These are phyloP conservation scores for Ganoderma leucocontextum DNA, from an alignment of 1,284 basidiomycete species.

Conservation along the genomic window DNA sequence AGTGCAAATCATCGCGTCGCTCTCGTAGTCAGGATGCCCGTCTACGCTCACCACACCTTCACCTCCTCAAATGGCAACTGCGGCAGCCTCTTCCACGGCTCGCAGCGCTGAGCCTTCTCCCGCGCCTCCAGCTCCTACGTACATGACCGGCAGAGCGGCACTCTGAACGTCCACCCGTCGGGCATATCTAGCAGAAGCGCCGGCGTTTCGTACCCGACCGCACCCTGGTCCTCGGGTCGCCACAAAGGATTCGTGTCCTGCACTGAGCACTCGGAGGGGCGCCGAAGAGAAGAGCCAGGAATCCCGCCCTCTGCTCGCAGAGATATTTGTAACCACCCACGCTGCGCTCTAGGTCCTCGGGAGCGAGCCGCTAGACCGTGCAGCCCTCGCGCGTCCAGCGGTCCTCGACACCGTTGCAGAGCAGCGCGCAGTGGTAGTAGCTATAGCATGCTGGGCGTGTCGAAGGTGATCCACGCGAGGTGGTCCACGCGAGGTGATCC, in stretches of 20 bases:
- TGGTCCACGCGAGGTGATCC: slow-evolving; percentile 9
- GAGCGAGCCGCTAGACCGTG: not conserved
- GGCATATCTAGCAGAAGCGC: not conserved
- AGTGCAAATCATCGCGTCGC: no score
- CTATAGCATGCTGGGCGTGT: slow-evolving; percentile 10
- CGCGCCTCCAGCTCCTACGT: not conserved
- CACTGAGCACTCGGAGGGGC: not conserved
- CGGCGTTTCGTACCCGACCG: not conserved
- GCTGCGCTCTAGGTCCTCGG: not conserved
- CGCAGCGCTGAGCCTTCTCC: not conserved
- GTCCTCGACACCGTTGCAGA: not conserved
- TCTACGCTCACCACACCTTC: not conserved
- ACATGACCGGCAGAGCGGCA: not conserved
- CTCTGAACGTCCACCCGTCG: not conserved
- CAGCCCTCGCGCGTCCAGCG: not conserved
- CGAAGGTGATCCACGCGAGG: no score
- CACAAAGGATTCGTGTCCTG: not conserved
- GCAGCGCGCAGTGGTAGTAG: slow-evolving; percentile 13
- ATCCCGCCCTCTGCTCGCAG: not conserved
- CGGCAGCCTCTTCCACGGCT: slow-evolving; percentile 2
- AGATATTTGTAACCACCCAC: not conserved
- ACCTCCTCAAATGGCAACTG: not conserved
- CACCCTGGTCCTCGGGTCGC: not conserved
- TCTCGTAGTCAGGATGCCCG: not conserved
- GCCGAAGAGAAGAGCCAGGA: not conserved